phyloP scores from a whole-genome alignment of 176 grass and related monocot species.

The Ensete ventricosum region DNA sequence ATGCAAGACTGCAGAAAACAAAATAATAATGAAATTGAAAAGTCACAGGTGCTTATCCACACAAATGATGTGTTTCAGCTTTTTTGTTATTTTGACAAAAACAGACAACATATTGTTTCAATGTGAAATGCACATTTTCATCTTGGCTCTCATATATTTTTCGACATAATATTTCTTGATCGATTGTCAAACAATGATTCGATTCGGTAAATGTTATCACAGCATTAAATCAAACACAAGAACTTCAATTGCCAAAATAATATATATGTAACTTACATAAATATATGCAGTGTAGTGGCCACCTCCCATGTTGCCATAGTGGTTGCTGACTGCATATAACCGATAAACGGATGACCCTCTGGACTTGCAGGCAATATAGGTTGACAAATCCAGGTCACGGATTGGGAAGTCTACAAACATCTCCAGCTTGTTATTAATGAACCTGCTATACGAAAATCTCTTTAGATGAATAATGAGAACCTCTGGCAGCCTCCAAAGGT shows the following conservation, averaged over 20 bases:
- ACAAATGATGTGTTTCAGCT: no score
- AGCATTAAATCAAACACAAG: neutral
- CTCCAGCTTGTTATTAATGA: constrained; percentile 17
- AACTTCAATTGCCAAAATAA: neutral
- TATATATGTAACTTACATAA: neutral
- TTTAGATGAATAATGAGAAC: constrained; percentile 15
- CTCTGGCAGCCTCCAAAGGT: constrained; percentile 12
- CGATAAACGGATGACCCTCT: constrained; percentile 5
- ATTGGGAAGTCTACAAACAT: constrained; percentile 15
- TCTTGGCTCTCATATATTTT: no score
- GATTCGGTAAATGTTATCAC: neutral
- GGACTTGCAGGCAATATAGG: neutral
- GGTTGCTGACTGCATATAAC: constrained; percentile 13
- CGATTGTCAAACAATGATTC: neutral
- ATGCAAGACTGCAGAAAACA: no score
- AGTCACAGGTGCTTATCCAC: no score
- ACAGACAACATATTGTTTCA: no score
- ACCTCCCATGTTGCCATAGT: constrained; percentile 18
- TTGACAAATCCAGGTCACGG: constrained; percentile 8
- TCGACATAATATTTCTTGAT: no score
- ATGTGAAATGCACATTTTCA: no score
- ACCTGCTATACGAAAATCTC: constrained; percentile 10
- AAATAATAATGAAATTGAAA: no score
- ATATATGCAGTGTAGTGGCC: constrained; percentile 18
- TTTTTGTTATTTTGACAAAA: no score